Evolutionary conservation across 148 eudicot genomes (phyloP), one percentile per base, ranked within the genome.

Genomic region (Rhododendron williamsianum): DNA sequence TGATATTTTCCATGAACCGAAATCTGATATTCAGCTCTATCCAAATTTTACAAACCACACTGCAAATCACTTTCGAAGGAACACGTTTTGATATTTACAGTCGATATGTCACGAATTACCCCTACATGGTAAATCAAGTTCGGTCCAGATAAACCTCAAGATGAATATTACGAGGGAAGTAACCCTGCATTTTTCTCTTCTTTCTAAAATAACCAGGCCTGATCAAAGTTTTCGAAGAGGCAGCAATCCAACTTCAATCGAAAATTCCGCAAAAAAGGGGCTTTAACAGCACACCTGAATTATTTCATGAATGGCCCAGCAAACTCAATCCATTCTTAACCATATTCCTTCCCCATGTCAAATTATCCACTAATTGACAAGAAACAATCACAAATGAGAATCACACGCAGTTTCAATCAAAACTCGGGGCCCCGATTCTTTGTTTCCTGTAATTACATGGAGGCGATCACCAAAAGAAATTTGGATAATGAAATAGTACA

Each of bases 1-100:
- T 88, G 84, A 86, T 92, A 89, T 82, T 67, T 76, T 76, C 86
- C 90, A 90, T 90, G 21, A 65, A n/a, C 56, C 35, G 9, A 21
- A 30, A 21, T 36, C n/a, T 23, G 23, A 51, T 3, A 5, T 69
- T 30, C 19, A 7, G 30, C 58, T n/a, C 48, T 80, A 45, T 56
- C 71, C 81, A 76, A 84, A 84, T 84, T 36, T 52, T 4, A 78
- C 25, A 27, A 35, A 36, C 71, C 71, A 36, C 27, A 36, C 33
- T 36, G 69, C 48, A 56, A 81, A 30, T 71, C 41, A 9, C 46
- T 49, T 27, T 49, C 36, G 3, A 46, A 6, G 9, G 52, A 79
- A 48, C 19, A 4, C 3, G 38, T 23, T 27, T 79, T 51, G 41
- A 13, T 79, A 11, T 35, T 13, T 33, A 16, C 21, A 52, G 43